phyloP scores from a whole-genome alignment of 2,329 filamentous ascomycete species.

The Cytospora leucostoma region DNA sequence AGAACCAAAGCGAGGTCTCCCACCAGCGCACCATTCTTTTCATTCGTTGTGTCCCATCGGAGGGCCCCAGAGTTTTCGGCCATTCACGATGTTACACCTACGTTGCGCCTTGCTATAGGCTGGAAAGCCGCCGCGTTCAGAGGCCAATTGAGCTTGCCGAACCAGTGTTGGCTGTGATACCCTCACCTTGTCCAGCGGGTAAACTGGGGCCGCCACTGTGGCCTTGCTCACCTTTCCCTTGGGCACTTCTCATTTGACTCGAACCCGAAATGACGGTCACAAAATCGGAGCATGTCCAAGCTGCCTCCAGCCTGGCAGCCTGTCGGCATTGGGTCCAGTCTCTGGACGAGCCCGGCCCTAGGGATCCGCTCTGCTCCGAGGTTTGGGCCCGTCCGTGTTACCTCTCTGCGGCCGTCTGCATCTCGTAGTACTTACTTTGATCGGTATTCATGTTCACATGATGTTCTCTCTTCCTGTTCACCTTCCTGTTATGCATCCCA shows the following conservation, averaged over 20 bases:
- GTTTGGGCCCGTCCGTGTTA: conserved; percentile 4
- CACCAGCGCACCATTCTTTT: conserved; percentile 4
- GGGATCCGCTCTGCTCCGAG: not conserved
- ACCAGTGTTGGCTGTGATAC: conserved; percentile 14
- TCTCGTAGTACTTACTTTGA: conserved; percentile 6
- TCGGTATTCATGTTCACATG: conserved; percentile 1
- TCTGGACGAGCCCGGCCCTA: not conserved
- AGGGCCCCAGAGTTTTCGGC: conserved; percentile 2
- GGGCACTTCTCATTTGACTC: conserved; percentile 25
- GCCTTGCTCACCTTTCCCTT: conserved; percentile 3
- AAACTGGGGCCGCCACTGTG: conserved; percentile 14
- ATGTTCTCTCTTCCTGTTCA: conserved; percentile 1
- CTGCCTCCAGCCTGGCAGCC: not conserved
- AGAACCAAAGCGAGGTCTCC: not conserved
- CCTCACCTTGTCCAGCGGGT: conserved; percentile 24
- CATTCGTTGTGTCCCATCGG: conserved; percentile 15
- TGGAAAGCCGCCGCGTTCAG: conserved; percentile 14
- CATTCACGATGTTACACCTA: conserved; percentile 16
- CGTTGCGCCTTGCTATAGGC: conserved; percentile 22
- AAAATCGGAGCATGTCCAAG: conserved; percentile 13
- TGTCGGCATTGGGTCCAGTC: not conserved
- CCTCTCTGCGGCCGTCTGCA: conserved; percentile 13
- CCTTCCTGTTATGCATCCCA: not conserved
- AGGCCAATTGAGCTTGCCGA: conserved; percentile 25
- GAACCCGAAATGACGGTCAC: conserved; percentile 3